Base-by-base conservation (phyloP, 768 basidiomycete genomes). In the Suillus clintonianus region DNA sequence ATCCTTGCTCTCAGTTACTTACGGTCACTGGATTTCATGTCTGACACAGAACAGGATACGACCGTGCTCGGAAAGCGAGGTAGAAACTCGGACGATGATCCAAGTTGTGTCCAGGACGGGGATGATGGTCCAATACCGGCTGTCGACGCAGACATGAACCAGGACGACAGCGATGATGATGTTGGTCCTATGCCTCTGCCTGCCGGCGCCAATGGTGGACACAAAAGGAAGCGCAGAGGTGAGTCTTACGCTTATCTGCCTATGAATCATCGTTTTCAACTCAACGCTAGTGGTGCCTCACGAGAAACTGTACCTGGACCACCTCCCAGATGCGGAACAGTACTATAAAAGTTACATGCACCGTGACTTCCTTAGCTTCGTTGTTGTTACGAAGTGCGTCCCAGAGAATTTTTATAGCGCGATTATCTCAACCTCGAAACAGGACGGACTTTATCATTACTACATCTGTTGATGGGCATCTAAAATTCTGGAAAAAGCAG, bases 401-500 rank as follows among this genome's bases (percentile, higher is more conserved):
- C 24, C 39, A 19, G 11, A 9, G 17, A 30, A 15, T 27, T 30
- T 10, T 3, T 47, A 32, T 36, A 24, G 39, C 37, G 24, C 17
- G 5, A 14, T 11, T 19, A 5, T 43, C 67, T 73, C 36, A 76
- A 15, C 5, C n/a, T 48, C 32, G 3, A 37, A 13, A 4, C 68
- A 97, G 97, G 75, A 97, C 95, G 14, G 89, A 95, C 62, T 99
- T 98, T 71, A 72, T 99, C 48, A 83, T 99, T 56, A 99, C 97
- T 8, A 95, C 97, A 1, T 98, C 97, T 3, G 77, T 95, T 11
- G 97, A 99, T 72, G 97, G 97, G 2, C 91, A 95, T 76, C 77
- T 99, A 66, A 99, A 99, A 75, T 78, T 99, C n/a, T 99, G 97
- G 97, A 99, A 97, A 82, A 99, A 99, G 77, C 95, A 97, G 79